Evolutionary conservation across 805 yeast genomes (phyloP).

Genomic region (Blastobotrys peoriensis): DNA sequence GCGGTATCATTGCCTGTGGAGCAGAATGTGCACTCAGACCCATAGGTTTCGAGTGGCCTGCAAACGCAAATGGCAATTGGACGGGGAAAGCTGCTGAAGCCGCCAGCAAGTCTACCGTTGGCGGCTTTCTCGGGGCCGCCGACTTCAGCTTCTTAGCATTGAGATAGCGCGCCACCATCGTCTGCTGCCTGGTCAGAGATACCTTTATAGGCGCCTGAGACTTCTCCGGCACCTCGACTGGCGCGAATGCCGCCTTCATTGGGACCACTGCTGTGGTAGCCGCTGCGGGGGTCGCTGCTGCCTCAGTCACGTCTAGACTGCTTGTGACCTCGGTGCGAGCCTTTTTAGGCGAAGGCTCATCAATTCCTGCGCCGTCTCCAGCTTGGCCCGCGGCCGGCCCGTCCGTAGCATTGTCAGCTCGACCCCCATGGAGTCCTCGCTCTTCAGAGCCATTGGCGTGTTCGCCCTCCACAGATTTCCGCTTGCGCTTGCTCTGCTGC

Average conservation of each 20-base stretch:
- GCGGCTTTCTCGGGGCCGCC: background rate
- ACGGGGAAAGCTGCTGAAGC: background rate
- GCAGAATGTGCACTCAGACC: background rate
- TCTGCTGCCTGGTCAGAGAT: background rate
- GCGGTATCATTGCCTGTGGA: conserved; percentile 2
- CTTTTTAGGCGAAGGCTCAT: background rate
- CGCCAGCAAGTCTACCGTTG: background rate
- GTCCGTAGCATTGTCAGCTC: background rate
- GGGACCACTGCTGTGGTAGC: no score
- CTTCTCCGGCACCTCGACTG: no score
- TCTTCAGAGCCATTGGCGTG: background rate
- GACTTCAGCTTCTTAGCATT: background rate
- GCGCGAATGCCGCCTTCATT: no score
- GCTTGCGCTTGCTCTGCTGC: conserved; percentile 1
- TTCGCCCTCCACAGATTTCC: background rate
- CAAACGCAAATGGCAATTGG: background rate
- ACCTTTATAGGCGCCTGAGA: no score
- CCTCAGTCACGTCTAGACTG: background rate
- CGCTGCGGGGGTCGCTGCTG: background rate
- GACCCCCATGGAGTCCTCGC: no score
- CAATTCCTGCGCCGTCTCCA: background rate
- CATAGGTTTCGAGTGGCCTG: background rate
- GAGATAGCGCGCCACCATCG: background rate
- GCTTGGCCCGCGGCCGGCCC: background rate
- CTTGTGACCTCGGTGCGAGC: no score